These are phyloP conservation scores for Aspergillus uvarum DNA, from an alignment of 2,329 filamentous ascomycete species.

Conservation along the genomic window DNA sequence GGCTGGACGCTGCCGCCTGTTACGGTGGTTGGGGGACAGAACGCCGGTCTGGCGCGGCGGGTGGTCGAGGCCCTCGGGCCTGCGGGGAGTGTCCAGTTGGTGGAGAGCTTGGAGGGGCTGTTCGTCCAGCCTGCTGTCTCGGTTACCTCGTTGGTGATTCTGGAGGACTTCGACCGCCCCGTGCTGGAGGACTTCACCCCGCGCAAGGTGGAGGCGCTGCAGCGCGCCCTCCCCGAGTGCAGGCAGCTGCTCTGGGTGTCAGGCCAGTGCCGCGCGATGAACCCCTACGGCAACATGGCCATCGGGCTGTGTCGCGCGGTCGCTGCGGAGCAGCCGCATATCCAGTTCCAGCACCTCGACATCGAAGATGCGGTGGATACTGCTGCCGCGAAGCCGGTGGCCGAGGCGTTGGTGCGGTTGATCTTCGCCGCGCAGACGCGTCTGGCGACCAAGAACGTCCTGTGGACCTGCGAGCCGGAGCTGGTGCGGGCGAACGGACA, in stretches of 20 bases:
- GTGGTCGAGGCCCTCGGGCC: background rate
- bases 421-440: background rate
- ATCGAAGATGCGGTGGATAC: background rate
- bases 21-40: background rate
- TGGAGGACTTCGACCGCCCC: conserved; percentile 8
- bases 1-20: background rate
- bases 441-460: background rate
- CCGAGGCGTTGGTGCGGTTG: conserved; percentile 3
- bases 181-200: background rate
- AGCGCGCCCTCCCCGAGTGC: background rate
- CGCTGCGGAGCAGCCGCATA: conserved; percentile 7
- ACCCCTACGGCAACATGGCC: conserved; percentile 12
- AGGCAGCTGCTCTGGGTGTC: conserved; percentile 14
- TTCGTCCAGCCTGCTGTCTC: background rate
- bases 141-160: background rate
- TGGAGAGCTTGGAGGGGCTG: background rate
- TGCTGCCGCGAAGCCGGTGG: background rate
- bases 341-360: conserved; percentile 12
- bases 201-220: background rate
- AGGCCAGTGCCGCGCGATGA: background rate
- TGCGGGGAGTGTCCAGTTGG: background rate
- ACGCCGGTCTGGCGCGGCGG: background rate
- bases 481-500: conserved; percentile 20
- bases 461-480: conserved; percentile 29
- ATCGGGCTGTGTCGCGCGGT: conserved; percentile 13